phyloP scores from a whole-genome alignment of 2,329 filamentous ascomycete genomes.

The Ceratocystis alfenasii region DNA sequence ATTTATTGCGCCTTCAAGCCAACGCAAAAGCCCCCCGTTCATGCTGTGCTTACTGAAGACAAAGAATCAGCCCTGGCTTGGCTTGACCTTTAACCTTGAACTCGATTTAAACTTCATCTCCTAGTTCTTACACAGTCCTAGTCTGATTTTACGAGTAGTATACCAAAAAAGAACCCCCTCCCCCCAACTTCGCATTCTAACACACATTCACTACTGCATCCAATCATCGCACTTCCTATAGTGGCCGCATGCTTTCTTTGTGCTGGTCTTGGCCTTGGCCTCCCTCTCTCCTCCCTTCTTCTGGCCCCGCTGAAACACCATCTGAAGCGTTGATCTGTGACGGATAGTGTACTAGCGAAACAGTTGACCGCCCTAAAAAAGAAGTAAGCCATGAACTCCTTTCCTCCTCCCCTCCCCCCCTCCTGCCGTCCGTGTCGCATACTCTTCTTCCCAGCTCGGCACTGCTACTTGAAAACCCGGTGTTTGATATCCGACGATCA shows the following conservation, averaged over 20 bases:
- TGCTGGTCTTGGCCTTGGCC: neutral
- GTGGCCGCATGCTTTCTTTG: neutral
- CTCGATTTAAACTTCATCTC: too few species aligned
- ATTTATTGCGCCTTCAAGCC: slow-evolving; percentile 6
- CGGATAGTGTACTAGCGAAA: slow-evolving; percentile 15
- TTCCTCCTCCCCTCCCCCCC: neutral
- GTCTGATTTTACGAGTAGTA: too few species aligned
- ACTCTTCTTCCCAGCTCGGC: neutral
- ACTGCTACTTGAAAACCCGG: neutral
- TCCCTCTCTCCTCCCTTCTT: slow-evolving; percentile 1
- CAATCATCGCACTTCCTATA: too few species aligned
- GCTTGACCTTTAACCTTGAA: neutral
- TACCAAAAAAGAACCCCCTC: too few species aligned
- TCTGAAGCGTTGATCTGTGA: slow-evolving; percentile 20
- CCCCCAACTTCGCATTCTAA: too few species aligned
- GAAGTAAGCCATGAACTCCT: neutral
- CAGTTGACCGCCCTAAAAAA: slow-evolving; percentile 12
- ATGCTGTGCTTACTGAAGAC: neutral
- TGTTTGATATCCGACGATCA: neutral
- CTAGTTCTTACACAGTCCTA: too few species aligned
- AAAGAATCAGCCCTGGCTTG: neutral
- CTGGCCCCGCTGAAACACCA: slow-evolving; percentile 18
- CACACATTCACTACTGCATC: too few species aligned
- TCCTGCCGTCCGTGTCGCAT: neutral
- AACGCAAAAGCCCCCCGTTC: neutral